Conservation (phyloP, 306 rosid genomes). For the Spatholobus suberectus region DNA sequence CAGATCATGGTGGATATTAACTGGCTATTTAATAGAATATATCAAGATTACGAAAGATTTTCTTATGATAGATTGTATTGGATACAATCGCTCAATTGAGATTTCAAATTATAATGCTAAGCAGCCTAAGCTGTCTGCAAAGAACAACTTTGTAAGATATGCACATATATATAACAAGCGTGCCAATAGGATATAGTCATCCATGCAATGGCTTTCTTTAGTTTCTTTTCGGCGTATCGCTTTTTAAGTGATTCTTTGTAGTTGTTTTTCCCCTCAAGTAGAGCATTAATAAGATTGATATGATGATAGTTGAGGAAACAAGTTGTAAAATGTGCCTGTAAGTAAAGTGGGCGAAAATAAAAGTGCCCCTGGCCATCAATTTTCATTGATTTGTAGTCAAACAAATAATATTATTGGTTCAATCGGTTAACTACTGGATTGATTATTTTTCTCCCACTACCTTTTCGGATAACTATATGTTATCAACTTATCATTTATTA, state of each 20-base stretch:
- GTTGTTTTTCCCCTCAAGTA: neutral
- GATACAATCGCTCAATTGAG: neutral
- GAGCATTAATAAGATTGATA: neutral
- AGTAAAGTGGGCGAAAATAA: slow-evolving; percentile 10
- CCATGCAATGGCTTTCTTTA: neutral
- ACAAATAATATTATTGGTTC: neutral
- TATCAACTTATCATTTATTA: slow-evolving; percentile 2
- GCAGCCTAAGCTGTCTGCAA: neutral
- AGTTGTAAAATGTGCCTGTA: slow-evolving; percentile 12
- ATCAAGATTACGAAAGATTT: neutral
- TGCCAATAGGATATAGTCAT: neutral
- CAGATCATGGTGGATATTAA: neutral
- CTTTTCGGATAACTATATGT: slow-evolving; percentile 16
- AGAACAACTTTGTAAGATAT: neutral
- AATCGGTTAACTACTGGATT: neutral
- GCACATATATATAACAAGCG: neutral
- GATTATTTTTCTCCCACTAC: neutral
- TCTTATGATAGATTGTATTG: neutral
- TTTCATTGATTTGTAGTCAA: neutral
- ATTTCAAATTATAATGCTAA: slow-evolving; percentile 20
- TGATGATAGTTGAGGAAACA: slow-evolving; percentile 16
- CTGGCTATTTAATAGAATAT: neutral
- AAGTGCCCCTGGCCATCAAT: neutral
- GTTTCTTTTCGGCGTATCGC: slow-evolving; percentile 8
- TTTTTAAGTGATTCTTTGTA: slow-evolving; percentile 4